Conservation (phyloP, 192 early-diverging fungal species). For the Coemansia sp. region DNA sequence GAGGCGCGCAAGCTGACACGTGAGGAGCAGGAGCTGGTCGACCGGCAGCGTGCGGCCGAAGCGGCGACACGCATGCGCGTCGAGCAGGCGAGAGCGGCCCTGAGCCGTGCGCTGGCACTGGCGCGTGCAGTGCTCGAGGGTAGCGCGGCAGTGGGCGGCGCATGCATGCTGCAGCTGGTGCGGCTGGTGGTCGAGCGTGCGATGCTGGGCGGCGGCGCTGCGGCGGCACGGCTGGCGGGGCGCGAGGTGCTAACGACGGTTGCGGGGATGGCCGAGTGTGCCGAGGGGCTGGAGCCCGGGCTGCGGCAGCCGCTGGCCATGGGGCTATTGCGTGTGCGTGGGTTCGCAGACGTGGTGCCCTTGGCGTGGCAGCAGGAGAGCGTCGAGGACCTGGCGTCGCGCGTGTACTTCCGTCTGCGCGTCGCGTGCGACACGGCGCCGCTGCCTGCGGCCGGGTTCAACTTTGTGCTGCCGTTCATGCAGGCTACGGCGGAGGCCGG, state of each 20-base stretch:
- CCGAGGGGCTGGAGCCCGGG: constrained; percentile 35
- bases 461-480: constrained; percentile 65
- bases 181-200: constrained; percentile 56
- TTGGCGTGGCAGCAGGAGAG: constrained; percentile 31
- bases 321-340: constrained; percentile 37
- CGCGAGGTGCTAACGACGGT: constrained; percentile 59
- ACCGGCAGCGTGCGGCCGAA: constrained; percentile 73
- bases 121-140: constrained; percentile 64
- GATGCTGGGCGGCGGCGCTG: constrained; percentile 14
- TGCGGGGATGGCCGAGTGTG: constrained; percentile 51
- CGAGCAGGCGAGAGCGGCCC: constrained; percentile 43
- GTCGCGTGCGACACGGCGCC: constrained; percentile 57
- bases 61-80: constrained; percentile 65
- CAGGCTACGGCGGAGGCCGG: constrained; percentile 59
- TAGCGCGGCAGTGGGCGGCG: constrained; percentile 54
- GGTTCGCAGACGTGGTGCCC: constrained; percentile 23
- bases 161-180: constrained; percentile 59
- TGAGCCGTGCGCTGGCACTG: constrained; percentile 64
- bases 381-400: constrained; percentile 48
- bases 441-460: constrained; percentile 61
- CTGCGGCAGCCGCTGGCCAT: constrained; percentile 30
- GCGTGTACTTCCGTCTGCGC: constrained; percentile 67
- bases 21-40: constrained; percentile 71
- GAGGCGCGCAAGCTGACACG: constrained; percentile 44
- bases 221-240: constrained; percentile 50